Conservation (phyloP, 2,329 filamentous ascomycete species). For the Ophiosphaerella narmari region DNA sequence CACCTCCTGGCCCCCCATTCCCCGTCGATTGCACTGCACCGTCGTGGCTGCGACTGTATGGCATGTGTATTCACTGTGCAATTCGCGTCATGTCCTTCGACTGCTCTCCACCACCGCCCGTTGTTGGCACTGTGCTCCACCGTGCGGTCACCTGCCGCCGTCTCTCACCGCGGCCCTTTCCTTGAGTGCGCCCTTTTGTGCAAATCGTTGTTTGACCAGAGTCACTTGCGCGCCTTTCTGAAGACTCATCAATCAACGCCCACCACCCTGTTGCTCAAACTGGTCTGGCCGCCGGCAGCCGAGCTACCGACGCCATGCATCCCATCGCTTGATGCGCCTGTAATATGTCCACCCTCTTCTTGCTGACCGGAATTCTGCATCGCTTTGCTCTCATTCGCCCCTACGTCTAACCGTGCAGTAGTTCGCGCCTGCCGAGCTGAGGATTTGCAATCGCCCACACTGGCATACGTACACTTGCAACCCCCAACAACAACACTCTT, state of each 20-base stretch:
- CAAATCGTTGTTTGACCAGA: background rate
- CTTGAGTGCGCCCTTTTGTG: conserved; percentile 3
- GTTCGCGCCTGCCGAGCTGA: conserved; percentile 35
- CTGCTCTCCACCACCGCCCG: background rate
- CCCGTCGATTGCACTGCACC: conserved; percentile 5
- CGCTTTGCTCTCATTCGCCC: conserved; percentile 23
- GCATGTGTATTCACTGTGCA: conserved; percentile 1
- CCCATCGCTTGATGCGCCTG: conserved; percentile 24
- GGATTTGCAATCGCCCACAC: background rate
- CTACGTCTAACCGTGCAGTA: conserved; percentile 19
- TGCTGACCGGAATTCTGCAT: conserved; percentile 37
- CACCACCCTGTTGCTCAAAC: conserved; percentile 9
- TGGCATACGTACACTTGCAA: background rate
- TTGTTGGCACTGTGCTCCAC: background rate
- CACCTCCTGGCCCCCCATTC: too few relatives aligned
- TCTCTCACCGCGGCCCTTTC: background rate
- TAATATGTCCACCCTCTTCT: conserved; percentile 26
- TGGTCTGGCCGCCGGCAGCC: conserved; percentile 19
- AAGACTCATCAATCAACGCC: conserved; percentile 1
- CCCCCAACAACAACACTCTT: background rate
- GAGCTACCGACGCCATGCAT: conserved; percentile 19
- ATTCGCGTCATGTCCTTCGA: background rate
- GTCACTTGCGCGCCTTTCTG: conserved; percentile 3
- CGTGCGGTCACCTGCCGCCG: too few relatives aligned
- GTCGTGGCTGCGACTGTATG: conserved; percentile 15